Conservation (phyloP, 2,329 filamentous ascomycete genomes). For the Pseudogymnoascus sp. region DNA sequence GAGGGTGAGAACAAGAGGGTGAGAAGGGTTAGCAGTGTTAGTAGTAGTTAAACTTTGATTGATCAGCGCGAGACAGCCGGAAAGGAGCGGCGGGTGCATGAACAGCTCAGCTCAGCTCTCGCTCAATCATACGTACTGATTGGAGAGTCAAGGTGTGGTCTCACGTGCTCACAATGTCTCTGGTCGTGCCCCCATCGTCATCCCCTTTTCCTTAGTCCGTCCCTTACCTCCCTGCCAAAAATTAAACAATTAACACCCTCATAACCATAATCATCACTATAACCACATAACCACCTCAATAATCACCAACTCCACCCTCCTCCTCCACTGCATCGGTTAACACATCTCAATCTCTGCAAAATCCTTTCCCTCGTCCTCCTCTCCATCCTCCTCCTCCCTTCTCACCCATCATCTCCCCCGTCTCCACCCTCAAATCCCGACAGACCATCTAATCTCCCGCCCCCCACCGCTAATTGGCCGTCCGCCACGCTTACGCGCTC, state of each 20-base stretch:
- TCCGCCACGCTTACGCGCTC: background rate
- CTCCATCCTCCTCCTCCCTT: no score
- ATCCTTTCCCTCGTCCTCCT: no score
- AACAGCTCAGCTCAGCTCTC: background rate
- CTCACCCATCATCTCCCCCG: background rate
- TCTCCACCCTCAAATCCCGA: background rate
- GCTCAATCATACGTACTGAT: no score
- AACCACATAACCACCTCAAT: background rate
- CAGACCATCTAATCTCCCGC: background rate
- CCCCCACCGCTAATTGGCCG: background rate
- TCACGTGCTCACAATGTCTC: background rate
- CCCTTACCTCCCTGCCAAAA: background rate
- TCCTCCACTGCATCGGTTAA: no score
- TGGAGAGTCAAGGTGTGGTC: no score
- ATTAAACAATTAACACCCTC: background rate
- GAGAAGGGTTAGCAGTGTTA: background rate
- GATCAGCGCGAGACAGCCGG: background rate
- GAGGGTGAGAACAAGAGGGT: background rate
- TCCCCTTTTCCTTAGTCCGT: background rate
- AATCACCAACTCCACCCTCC: background rate
- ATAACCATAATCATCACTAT: background rate
- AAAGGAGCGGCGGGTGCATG: background rate
- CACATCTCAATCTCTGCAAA: background rate
- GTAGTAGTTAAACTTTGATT: background rate
- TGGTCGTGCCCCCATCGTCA: background rate